Base-by-base conservation (phyloP, 75 land plant genomes). In the Sequoiadendron giganteum region DNA sequence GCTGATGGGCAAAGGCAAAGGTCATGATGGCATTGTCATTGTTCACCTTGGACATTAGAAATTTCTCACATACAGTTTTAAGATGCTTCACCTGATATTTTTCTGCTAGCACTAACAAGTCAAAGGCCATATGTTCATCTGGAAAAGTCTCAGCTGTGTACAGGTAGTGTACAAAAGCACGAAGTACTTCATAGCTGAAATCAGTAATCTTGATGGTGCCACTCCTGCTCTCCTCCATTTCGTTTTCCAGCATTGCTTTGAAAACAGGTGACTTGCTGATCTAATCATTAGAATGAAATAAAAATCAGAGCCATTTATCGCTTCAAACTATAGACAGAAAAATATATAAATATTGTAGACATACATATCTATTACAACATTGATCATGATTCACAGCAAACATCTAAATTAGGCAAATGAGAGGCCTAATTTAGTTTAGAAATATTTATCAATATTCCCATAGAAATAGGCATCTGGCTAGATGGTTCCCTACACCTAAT, bases 81-180 rank as follows among this genome's bases (percentile, higher is more conserved):
- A 96, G 94, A 79, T 93, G 93, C 88, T 92, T 92, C 65, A 96
- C 96, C 79, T 96, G 90, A 58, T 96, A 95, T 72, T 93, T 93
- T 48, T 96, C 95, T 79, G 94, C 96, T 86, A 95, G 73, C 0
- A 91, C 90, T 36, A 96, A 49, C 49, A 96, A 92, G 32, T 96
- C 95, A 85, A 84, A 90, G 7, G 97, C 95, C 87, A 93, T 85
- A 39, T 90, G 90, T 88, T 95, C 94, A 86, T 96, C 97, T 49
- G 96, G 94, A 48, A 89, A 91, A 34, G 87, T 89, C 82, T 96
- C 97, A 13, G 97, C 97, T 45, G 97, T 95, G 92, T 96, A 96
- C 80, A 96, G 75, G 81, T 94, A 95, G 81, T 92, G 92, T 21
- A 96, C 89, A 83, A 96, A 96, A 11, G 92, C 90, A 19, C 94